Evolutionary conservation across 202 grass and related monocot genomes (phyloP), one percentile per base, ranked within the genome.

Genomic region (Hordeum pubiflorum): DNA sequence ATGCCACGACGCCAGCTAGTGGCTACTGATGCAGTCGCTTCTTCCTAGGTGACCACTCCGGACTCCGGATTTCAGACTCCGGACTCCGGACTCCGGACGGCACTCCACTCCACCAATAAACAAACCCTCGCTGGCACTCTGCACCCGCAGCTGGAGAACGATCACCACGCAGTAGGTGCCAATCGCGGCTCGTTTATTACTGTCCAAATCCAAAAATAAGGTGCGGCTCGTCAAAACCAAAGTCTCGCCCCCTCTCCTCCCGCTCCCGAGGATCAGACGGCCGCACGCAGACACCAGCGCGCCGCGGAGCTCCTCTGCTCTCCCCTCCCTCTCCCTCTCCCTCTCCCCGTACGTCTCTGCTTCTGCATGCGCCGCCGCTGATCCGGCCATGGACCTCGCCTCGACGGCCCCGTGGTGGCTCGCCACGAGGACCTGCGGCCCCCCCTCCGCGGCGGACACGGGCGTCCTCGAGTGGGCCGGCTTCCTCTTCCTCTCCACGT

Each of bases 401-500:
- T 72, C 26, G 14, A 2, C 56, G 10, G 37, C 68, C 14, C 84
- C 86, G 61, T 83, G 91, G 85, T 94, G 87, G 87, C 86, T 97
- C 63, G 85, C 80, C 78, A 85, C 81, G 38, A 70, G 63, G 15
- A 58, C 85, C 11, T 97, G 91, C 88, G 50, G 50, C 22, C 41
- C 79, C 24, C 72, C 81, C 2, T 33, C 76, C 21, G 22, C 52
- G 3, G 9, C 79, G 27, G 38, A 9, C 26, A 15, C 82, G 37
- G 87, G 87, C 6, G 17, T 88, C 31, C 52, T 70, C 17, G 82
- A 86, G 0, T 91, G 88, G 92, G 63, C 86, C 24, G 77, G 52
- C 26, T 91, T 93, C 89, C 46, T 99, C 9, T 93, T 95, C 79
- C 81, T 99, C 31, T 95, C 92, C 5, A 56, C 59, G 1, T 98